These are phyloP conservation scores for Monosporozyma yasuniensis DNA, from an alignment of 805 yeast species.

Conservation along the genomic window DNA sequence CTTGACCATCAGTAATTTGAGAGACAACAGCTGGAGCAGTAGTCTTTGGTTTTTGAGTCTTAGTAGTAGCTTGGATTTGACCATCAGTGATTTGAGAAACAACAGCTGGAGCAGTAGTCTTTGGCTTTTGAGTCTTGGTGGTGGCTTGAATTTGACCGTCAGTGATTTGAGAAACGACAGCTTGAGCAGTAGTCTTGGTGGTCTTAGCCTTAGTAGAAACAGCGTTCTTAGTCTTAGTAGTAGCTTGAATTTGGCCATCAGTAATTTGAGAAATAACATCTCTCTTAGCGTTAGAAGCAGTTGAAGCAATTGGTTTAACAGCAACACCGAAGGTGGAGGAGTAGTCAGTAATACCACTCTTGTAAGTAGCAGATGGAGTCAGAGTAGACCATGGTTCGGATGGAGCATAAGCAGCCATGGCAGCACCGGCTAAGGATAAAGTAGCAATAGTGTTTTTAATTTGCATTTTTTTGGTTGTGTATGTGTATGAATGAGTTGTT, in stretches of 20 bases:
- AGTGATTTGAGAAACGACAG: conserved; percentile 31
- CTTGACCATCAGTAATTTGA: conserved; percentile 38
- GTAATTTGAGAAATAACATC: conserved; percentile 36
- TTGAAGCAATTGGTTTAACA: conserved; percentile 31
- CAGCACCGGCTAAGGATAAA: conserved; percentile 21
- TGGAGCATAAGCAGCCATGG: conserved; percentile 19
- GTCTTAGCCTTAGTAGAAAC: conserved; percentile 20
- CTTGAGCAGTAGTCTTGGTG: conserved; percentile 30
- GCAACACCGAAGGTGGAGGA: conserved; percentile 36
- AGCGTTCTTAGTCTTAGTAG: conserved; percentile 22
- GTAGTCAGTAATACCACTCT: conserved; percentile 31
- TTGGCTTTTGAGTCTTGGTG: conserved; percentile 12
- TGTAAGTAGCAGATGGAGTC: conserved; percentile 32
- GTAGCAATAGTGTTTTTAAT: conserved; percentile 19
- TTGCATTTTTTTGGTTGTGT: conserved; percentile 10
- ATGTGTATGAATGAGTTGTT: not conserved
- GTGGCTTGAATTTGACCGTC: conserved; percentile 37
- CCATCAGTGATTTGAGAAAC: conserved; percentile 43
- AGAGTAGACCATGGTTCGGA: conserved; percentile 35
- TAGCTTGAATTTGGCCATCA: conserved; percentile 40
- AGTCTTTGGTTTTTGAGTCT: conserved; percentile 22
- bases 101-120: conserved; percentile 27
- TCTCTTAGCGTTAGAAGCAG: conserved; percentile 31
- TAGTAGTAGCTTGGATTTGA: conserved; percentile 38
- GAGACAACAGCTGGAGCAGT: conserved; percentile 29